Evolutionary conservation across 495 filamentous ascomycete genomes (phyloP).

Genomic region (Aspergillus hancockii): DNA sequence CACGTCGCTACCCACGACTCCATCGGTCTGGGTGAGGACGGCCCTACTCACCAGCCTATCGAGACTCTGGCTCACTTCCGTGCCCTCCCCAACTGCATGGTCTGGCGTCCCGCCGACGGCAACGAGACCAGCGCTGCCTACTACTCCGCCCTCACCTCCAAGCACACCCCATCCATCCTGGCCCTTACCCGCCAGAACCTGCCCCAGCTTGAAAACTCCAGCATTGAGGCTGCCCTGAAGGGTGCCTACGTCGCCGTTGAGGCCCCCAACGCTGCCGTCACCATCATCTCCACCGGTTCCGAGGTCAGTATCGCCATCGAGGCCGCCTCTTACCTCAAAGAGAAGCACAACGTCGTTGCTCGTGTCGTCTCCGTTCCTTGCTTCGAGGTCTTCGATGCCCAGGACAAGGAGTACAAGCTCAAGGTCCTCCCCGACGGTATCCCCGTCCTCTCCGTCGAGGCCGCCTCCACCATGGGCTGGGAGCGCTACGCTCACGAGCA

Average conservation of each 20-base stretch:
- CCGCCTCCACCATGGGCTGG: constrained; percentile 92
- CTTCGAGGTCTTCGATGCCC: constrained; percentile 95
- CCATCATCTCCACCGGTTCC: constrained; percentile 91
- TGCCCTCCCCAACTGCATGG: constrained; percentile 98
- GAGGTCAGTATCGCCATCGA: constrained; percentile 95
- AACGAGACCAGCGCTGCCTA: constrained; percentile 99
- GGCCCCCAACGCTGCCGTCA: constrained; percentile 79
- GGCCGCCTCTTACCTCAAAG: constrained; percentile 84
- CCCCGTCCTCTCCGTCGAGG: constrained; percentile 90
- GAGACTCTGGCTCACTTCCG: constrained; percentile 99
- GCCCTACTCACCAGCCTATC: constrained; percentile 98
- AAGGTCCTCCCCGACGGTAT: constrained; percentile 91
- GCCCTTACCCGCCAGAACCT: constrained; percentile 98
- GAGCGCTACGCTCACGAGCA: constrained; percentile 98
- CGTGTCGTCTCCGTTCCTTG: constrained; percentile 96
- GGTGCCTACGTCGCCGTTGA: constrained; percentile 92
- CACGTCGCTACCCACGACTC: constrained; percentile 99
- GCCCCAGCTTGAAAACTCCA: constrained; percentile 92
- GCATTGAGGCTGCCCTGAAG: constrained; percentile 83
- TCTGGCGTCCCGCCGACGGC: constrained; percentile 98
- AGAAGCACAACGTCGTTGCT: constrained; percentile 83
- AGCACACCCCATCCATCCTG: constrained; percentile 88
- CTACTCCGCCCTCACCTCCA: constrained; percentile 89
- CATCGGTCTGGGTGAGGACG: constrained; percentile 98
- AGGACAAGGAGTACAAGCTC: constrained; percentile 91